Evolutionary conservation across 2,329 filamentous ascomycete species (phyloP), one percentile per base, ranked within the genome.

Genomic region (Zymoseptoria ardabiliae): DNA sequence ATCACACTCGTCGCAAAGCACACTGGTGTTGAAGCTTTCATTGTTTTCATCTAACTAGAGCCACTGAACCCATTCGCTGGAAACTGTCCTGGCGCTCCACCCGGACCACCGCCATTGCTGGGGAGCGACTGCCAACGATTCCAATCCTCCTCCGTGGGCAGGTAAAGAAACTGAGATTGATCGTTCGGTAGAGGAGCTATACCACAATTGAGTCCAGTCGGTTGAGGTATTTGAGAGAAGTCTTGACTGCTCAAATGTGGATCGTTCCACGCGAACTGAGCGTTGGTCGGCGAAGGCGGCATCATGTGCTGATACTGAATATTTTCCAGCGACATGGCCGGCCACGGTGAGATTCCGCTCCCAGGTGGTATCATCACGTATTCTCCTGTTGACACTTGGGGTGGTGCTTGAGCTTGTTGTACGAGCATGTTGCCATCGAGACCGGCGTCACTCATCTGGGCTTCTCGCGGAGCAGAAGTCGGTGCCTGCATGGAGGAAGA

Each of bases 311-410:
- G 35, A 41, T 41, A 41, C 35, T 41, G 35, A 41, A 41, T 11
- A 41, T 45, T 22, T 23, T 54, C 53, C 9, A 49, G 23, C 11
- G 28, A n/a, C 55, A 55, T 56, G 8, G 22, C 23, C 13, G 58
- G 54, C 64, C 57, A 63, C 17, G 49, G 23, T 4, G 54, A 54
- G 1, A 56, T 21, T 35, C 64, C 63, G 20, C 54, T 64, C 13
- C 57, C 61, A 19, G 64, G 64, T 4, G 63, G 58, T 11, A 64
- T 56, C 48, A 64, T 59, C 7, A 62, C 56, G 25, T 57, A 64
- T 35, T 65, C 63, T 9, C 45, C 35, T n/a, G 52, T 50, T 19
- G 56, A 53, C 17, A 57, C 53, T 4, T 56, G 59, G 4, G 53
- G 50, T 23, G 57, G 50, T 13, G 35, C 11, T 13, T 41, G 35